phyloP scores from a whole-genome alignment of 345 rosid genomes.

The Bretschneidera sinensis region DNA sequence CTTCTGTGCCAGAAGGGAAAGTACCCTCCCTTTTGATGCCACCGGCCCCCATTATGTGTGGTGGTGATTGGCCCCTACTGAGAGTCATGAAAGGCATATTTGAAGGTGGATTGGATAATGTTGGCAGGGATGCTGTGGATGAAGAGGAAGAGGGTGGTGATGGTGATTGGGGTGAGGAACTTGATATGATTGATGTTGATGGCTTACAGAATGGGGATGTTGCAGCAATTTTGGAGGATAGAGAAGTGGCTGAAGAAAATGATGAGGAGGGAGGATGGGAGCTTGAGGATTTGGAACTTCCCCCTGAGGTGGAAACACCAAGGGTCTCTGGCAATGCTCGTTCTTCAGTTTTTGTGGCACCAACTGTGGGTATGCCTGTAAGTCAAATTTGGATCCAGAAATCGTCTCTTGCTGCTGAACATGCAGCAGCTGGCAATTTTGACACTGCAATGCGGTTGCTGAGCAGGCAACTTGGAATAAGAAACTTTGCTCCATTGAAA shows the following conservation, averaged over 20 bases:
- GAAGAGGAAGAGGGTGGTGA: conserved; percentile 73
- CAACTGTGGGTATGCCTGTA: conserved; percentile 82
- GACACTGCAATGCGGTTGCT: conserved; percentile 93
- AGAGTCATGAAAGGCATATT: conserved; percentile 93
- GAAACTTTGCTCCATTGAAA: conserved; percentile 66
- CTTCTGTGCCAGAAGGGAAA: conserved; percentile 69
- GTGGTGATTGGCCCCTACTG: conserved; percentile 96
- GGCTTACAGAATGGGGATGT: conserved; percentile 61
- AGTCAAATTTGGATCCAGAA: conserved; percentile 86
- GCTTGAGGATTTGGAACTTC: conserved; percentile 86
- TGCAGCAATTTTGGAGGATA: conserved; percentile 51
- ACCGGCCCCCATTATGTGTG: conserved; percentile 64
- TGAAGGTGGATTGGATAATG: conserved; percentile 77
- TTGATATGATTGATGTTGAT: conserved; percentile 65
- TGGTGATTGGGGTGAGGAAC: conserved; percentile 86
- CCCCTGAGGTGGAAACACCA: conserved; percentile 85
- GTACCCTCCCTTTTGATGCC: conserved; percentile 72
- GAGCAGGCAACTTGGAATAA: conserved; percentile 84
- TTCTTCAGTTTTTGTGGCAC: conserved; percentile 71
- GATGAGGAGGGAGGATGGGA: conserved; percentile 91
- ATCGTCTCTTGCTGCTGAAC: conserved; percentile 92
- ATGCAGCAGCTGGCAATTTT: conserved; percentile 86
- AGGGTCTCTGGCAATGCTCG: conserved; percentile 51
- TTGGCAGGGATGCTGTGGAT: conserved; percentile 43
- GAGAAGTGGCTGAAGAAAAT: conserved; percentile 60